Conservation (phyloP, 1,284 basidiomycete species). For the Grifola frondosa region DNA sequence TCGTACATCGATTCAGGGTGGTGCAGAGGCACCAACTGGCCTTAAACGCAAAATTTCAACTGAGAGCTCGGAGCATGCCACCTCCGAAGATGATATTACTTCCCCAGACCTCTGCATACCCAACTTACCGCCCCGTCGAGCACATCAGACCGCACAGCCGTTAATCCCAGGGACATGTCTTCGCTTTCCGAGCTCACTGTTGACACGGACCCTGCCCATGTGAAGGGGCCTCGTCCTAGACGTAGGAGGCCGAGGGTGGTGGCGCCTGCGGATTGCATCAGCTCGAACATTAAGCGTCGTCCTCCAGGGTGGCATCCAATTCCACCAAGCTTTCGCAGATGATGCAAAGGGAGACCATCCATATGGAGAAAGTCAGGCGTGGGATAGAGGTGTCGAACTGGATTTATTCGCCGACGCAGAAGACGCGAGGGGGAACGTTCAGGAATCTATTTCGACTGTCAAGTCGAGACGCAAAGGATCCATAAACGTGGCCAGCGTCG, state of each 20-base stretch:
- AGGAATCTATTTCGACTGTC: too few species aligned
- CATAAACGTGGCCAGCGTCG: too few species aligned
- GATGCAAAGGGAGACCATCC: constrained; percentile 3
- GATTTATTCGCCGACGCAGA: too few species aligned
- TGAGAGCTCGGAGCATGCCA: neutral
- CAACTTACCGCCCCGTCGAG: too few species aligned
- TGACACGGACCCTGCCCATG: neutral
- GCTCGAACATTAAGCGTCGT: neutral
- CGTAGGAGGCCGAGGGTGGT: neutral
- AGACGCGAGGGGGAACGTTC: too few species aligned
- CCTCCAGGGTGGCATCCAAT: neutral
- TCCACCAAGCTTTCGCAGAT: neutral
- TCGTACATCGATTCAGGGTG: neutral
- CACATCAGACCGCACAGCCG: too few species aligned
- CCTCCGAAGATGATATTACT: neutral
- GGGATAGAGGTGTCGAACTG: too few species aligned
- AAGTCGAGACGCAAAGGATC: too few species aligned
- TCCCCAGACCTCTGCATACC: neutral
- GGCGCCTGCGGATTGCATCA: too few species aligned
- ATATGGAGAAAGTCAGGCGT: neutral
- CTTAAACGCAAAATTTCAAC: neutral
- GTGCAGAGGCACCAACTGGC: neutral
- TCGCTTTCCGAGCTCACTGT: constrained; percentile 1
- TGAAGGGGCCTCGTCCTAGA: neutral
- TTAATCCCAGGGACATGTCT: neutral